Evolutionary conservation across 371 early-diverging fungal genomes (phyloP), one percentile per base, ranked within the genome.

Genomic region (Mucor piriformis): DNA sequence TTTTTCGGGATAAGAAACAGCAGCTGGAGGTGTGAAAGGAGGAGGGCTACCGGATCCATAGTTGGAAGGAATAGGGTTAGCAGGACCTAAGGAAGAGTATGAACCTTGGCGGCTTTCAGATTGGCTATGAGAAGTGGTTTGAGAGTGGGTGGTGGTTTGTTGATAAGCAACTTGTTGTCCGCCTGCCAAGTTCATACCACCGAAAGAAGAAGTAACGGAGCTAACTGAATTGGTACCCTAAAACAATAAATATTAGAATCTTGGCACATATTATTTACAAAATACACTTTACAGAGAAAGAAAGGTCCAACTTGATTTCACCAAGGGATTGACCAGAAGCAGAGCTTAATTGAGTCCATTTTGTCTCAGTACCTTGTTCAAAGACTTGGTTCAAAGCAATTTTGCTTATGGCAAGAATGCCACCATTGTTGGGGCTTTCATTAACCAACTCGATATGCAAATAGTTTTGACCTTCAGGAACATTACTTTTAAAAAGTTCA

Each of bases 31-130:
- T 4, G 57, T 57, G 46, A 67, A 67, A 38, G 67, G 67, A 38
- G 67, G 67, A 38, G 67, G 67, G 25, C 21, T 54, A n/a, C 67
- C 62, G 18, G 62, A 50, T 43, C 67, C 67, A 47, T 67, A 67
- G 25, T 67, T 67, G 11, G 57, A 32, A 54, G 67, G 67, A 38
- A 67, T 61, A 34, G 67, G 67, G 10, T 67, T 67, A 34, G 67
- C 58, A 37, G 67, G 67, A 20, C 67, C 67, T 37, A 67, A 50
- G 15, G 67, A 62, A 25, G 67, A 33, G 32, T 38, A 67, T 8
- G 62, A 61, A 33, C 55, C 15, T 56, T 61, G 58, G 29, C 66
- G 66, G 21, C 66, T 61, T 6, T 61, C 61, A 23, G 63, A 61
- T 34, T 54, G 54, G 21, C 37, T 37, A 15, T 61, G 62, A 34